Percentiles rank a stretch among this genome's conserved stretches.
phyloP scores from a whole-genome alignment of 2,329 filamentous ascomycete species.

The Pyrenophora teres region DNA sequence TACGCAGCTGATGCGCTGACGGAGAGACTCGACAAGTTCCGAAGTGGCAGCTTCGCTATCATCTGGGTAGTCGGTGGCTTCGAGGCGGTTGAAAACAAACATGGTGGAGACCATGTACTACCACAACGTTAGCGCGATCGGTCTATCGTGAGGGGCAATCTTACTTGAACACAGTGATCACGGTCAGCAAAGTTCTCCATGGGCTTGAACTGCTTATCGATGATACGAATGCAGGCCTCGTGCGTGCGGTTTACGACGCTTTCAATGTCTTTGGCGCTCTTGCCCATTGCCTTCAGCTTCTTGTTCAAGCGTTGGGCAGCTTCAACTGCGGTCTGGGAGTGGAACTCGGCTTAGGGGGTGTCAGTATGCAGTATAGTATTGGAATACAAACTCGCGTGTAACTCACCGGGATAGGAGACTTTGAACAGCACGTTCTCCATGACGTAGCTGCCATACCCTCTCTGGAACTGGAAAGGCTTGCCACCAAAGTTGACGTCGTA shows the following conservation, averaged over 20 bases:
- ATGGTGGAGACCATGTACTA: constrained; percentile 96
- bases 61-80: constrained; percentile 91
- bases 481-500: constrained; percentile 98
- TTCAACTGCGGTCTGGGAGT: constrained; percentile 98
- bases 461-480: constrained; percentile 89
- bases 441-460: constrained; percentile 95
- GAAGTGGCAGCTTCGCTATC: constrained; percentile 90
- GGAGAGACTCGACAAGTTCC: constrained; percentile 84
- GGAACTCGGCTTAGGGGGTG: constrained; percentile 75
- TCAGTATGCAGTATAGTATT: constrained; percentile 1
- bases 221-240: constrained; percentile 98
- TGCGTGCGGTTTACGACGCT: constrained; percentile 92
- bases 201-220: constrained; percentile 99
- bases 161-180: constrained; percentile 92
- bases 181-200: constrained; percentile 99
- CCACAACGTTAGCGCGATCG: constrained; percentile 26
- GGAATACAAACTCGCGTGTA: not conserved
- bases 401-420: constrained; percentile 90
- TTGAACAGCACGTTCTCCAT: constrained; percentile 99
- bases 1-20: constrained; percentile 92
- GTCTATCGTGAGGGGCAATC: constrained; percentile 6
- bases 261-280: constrained; percentile 90
- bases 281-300: constrained; percentile 81
- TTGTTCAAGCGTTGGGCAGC: constrained; percentile 86
- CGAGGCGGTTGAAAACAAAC: constrained; percentile 92